phyloP scores from a whole-genome alignment of 2,329 filamentous ascomycete genomes.

The Trichoderma sp. region DNA sequence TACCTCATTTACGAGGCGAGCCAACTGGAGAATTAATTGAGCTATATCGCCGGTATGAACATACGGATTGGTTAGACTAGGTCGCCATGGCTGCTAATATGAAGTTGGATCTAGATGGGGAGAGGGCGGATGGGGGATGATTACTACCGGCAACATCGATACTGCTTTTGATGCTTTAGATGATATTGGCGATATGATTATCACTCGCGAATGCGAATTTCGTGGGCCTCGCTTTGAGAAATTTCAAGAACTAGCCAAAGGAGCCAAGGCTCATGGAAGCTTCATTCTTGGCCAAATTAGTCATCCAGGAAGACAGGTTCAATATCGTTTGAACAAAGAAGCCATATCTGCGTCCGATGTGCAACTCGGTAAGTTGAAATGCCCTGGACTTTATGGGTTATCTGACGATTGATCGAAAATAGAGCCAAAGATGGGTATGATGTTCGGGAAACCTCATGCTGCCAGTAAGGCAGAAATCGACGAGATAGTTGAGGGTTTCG shows the following conservation, averaged over 20 bases:
- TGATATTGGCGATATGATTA: not conserved
- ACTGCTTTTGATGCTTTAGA: not conserved
- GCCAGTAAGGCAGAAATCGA: not conserved
- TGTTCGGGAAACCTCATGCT: not conserved
- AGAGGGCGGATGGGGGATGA: not conserved
- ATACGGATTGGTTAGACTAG: too few relatives aligned
- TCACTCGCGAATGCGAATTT: not conserved
- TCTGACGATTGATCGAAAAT: not conserved
- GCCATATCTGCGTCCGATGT: not conserved
- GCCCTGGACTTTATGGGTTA: not conserved
- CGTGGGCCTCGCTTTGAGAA: not conserved
- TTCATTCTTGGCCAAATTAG: not conserved
- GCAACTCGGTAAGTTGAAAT: not conserved
- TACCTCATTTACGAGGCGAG: too few relatives aligned
- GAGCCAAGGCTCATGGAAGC: not conserved
- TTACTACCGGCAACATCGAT: not conserved
- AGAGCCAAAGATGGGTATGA: not conserved
- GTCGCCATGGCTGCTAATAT: too few relatives aligned
- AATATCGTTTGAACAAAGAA: not conserved
- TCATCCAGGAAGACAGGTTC: not conserved
- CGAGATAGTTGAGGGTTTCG: not conserved
- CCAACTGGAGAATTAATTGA: too few relatives aligned
- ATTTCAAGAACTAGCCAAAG: not conserved
- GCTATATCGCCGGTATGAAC: too few relatives aligned
- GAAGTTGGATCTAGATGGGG: not conserved